phyloP scores from a whole-genome alignment of 1,284 basidiomycete species.

The Ceratobasidium sp. region DNA sequence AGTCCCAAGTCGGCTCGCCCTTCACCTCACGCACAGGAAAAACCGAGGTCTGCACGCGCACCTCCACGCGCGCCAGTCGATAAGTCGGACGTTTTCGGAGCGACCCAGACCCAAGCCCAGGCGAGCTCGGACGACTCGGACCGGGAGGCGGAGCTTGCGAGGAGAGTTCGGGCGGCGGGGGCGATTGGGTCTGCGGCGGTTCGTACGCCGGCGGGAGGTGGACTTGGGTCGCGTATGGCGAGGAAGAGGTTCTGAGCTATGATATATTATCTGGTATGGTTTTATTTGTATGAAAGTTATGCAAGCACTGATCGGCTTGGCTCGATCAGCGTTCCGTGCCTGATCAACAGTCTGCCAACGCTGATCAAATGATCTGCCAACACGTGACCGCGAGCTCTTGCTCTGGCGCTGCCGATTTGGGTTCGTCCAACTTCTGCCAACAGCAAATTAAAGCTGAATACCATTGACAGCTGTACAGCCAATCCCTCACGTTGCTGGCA shows the following conservation, averaged over 20 bases:
- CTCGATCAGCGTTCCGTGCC: too few species aligned
- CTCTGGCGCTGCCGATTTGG: too few species aligned
- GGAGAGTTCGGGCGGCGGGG: slow-evolving; percentile 36
- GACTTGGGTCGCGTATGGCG: slow-evolving; percentile 31
- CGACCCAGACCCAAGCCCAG: slow-evolving; percentile 33
- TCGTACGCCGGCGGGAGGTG: slow-evolving; percentile 39
- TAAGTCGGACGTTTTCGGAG: slow-evolving; percentile 40
- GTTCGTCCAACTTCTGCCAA: too few species aligned
- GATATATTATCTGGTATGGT: slow-evolving; percentile 15
- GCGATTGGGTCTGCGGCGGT: slow-evolving; percentile 39
- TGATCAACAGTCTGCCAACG: too few species aligned
- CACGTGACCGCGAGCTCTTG: too few species aligned
- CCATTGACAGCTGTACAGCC: too few species aligned
- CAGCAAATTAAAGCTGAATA: too few species aligned
- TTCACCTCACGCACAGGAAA: slow-evolving; percentile 18
- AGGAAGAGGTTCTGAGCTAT: slow-evolving; percentile 37
- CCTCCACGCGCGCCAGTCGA: not conserved
- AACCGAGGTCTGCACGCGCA: not conserved
- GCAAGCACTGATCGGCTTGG: too few species aligned
- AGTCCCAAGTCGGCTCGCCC: slow-evolving; percentile 22
- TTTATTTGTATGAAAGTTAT: too few species aligned
- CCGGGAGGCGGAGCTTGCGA: slow-evolving; percentile 37
- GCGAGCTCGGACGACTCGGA: slow-evolving; percentile 43
- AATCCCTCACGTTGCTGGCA: too few species aligned
- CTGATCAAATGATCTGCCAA: too few species aligned